These are phyloP conservation scores for Carex myosuroides DNA, from an alignment of 176 grass and related monocot species.

Conservation along the genomic window DNA sequence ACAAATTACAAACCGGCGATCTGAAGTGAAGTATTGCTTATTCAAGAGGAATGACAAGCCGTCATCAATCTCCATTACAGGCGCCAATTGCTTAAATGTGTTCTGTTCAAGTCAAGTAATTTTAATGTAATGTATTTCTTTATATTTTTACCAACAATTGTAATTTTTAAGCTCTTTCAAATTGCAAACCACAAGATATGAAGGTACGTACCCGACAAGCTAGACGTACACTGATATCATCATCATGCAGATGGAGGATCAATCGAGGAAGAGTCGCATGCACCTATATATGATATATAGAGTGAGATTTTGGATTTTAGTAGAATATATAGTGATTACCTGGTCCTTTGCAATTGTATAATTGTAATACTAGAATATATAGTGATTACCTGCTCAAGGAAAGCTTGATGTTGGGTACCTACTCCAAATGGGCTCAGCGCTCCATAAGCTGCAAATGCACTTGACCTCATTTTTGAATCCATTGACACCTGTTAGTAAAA, in stretches of 20 bases:
- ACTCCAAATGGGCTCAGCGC: slow-evolving; percentile 70
- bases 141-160: background rate
- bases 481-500: slow-evolving; percentile 60
- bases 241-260: slow-evolving; percentile 56
- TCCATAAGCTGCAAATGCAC: slow-evolving; percentile 97
- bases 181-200: slow-evolving; percentile 1
- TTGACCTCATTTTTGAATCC: slow-evolving; percentile 93
- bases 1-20: slow-evolving; percentile 55
- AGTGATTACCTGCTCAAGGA: slow-evolving; percentile 84
- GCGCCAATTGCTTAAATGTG: slow-evolving; percentile 66
- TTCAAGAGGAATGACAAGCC: slow-evolving; percentile 54
- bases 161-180: background rate
- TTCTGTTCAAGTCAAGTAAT: slow-evolving; percentile 35
- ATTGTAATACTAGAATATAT: slow-evolving; percentile 4
- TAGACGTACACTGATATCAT: slow-evolving; percentile 23
- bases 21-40: slow-evolving; percentile 85
- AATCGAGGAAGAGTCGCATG: slow-evolving; percentile 41
- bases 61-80: slow-evolving; percentile 77
- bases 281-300: slow-evolving; percentile 23
- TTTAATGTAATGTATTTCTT: background rate
- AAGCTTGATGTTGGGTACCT: slow-evolving; percentile 73
- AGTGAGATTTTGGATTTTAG: background rate
- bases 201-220: slow-evolving; percentile 19
- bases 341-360: background rate
- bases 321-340: background rate